Evolutionary conservation across 1,139 yeast genomes (phyloP), one percentile per base, ranked within the genome.

Genomic region (Yamadazyma mexicana): DNA sequence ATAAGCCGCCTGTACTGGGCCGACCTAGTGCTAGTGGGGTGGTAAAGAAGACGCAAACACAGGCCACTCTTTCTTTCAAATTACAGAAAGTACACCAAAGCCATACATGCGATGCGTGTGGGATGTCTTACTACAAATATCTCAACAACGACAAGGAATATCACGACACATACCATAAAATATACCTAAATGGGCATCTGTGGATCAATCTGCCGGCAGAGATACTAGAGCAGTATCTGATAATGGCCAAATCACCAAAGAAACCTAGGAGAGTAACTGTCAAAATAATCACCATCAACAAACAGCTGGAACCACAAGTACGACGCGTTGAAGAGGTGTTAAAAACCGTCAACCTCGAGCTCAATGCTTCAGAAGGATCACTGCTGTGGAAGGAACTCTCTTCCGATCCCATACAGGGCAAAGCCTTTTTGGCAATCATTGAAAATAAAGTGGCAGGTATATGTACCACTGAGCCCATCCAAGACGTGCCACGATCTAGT

Each of bases 281-380:
- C 7, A 28, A 22, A 12, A 44, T 61, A 2, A 24, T 51, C 1
- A 42, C 48, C 2, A 46, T 56, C 9, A 54, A 58, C 34, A 59
- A 54, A 33, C 34, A 37, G 3, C 44, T 43, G 24, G 45, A 43
- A 10, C 33, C 43, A 12, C 64, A 61, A 42, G 50, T 62, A 15
- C 49, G 49, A 23, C 58, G 58, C 29, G 58, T 58, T 1, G 56
- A 54, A 10, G 51, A 59, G 37, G 43, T 68, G 4, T 53, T 83
- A 17, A 56, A 59, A 3, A 61, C 81, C 57, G 85, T 77, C n/a
- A 82, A 83, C 52, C 62, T 60, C 10, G 84, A 79, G 44, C 64
- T 83, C 35, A 73, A 73, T 49, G 87, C 89, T 0, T 79, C 83
- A 0, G 59, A 54, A 10, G 87, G 75, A 42, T 69, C 75, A 10